Conservation (phyloP, 257 asterid species). For the Solanum verrucosum region DNA sequence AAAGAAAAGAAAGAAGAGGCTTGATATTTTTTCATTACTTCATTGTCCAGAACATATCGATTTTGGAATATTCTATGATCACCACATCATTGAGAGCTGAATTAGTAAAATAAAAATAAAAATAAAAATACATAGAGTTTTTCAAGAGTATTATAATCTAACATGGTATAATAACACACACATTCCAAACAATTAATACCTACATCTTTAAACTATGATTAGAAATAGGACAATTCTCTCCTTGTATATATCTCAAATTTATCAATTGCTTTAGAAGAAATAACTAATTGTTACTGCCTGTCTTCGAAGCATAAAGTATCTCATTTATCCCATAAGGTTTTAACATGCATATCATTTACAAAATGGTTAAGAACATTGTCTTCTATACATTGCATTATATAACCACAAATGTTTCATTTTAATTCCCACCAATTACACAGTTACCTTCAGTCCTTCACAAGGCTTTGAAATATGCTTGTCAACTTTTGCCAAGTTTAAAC, state of each 20-base stretch:
- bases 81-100: no score
- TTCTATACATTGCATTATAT: background rate
- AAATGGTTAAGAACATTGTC: background rate
- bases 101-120: no score
- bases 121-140: no score
- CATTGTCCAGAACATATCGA: no score
- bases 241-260: background rate
- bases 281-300: background rate
- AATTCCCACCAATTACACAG: background rate
- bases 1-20: no score
- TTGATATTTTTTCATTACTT: no score
- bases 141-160: background rate
- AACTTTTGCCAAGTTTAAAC: no score
- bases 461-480: background rate
- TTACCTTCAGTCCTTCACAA: no score
- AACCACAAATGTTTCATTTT: background rate
- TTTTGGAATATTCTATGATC: no score
- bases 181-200: background rate
- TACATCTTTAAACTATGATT: background rate
- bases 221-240: background rate
- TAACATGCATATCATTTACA: background rate
- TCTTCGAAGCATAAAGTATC: background rate
- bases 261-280: background rate
- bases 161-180: background rate
- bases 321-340: background rate